phyloP scores from a whole-genome alignment of 2,329 filamentous ascomycete species.

The Paracoccidioides brasiliensis region DNA sequence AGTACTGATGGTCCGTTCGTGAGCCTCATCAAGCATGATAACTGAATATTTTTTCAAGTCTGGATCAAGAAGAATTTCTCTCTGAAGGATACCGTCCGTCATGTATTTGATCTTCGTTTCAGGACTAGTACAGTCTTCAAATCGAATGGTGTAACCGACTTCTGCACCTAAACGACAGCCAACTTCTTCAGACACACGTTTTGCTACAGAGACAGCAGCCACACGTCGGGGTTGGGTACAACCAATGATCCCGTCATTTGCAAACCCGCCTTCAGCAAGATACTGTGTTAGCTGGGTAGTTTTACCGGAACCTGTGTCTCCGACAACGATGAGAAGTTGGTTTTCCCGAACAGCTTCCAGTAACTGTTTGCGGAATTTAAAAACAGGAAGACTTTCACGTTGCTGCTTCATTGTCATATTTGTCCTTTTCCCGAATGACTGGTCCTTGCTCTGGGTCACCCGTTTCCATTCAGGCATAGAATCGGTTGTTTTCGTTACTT shows the following conservation, averaged over 20 bases:
- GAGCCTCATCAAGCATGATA: constrained; percentile 96
- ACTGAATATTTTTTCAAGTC: constrained; percentile 82
- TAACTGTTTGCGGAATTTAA: constrained; percentile 71
- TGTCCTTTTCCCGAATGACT: constrained; percentile 73
- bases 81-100: constrained; percentile 96
- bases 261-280: constrained; percentile 81
- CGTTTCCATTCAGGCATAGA: constrained; percentile 86
- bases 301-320: constrained; percentile 94
- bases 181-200: constrained; percentile 91
- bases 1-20: constrained; percentile 91
- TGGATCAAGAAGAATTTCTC: constrained; percentile 86
- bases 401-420: constrained; percentile 91
- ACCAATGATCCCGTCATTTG: constrained; percentile 75
- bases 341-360: constrained; percentile 78
- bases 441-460: constrained; percentile 64
- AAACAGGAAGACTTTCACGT: constrained; percentile 78
- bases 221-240: constrained; percentile 96
- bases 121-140: constrained; percentile 83
- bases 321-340: constrained; percentile 88
- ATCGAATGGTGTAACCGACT: constrained; percentile 94
- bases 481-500: constrained; percentile 46
- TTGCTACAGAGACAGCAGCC: constrained; percentile 92
- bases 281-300: constrained; percentile 96
- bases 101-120: constrained; percentile 97
- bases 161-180: constrained; percentile 82